Evolutionary conservation across 2,329 filamentous ascomycete genomes (phyloP).

Genomic region (Eurotiales sp.): DNA sequence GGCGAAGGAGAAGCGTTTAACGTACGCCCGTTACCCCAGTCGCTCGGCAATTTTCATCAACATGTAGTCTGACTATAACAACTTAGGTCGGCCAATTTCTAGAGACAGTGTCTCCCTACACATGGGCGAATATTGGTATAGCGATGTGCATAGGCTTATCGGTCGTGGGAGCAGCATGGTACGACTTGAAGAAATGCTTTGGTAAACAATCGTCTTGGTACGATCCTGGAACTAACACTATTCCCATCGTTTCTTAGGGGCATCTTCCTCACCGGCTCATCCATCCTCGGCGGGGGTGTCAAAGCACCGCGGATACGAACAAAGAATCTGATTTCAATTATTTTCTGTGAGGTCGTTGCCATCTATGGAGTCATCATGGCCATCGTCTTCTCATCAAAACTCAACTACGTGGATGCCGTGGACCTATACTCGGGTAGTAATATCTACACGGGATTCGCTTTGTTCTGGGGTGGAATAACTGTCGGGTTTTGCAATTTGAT

Average conservation of each 20-base stretch:
- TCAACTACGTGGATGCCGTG: conserved; percentile 62
- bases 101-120: conserved; percentile 88
- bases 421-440: conserved; percentile 69
- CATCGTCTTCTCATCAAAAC: conserved; percentile 92
- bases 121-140: conserved; percentile 88
- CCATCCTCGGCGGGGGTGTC: conserved; percentile 94
- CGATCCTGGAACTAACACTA: conserved; percentile 4
- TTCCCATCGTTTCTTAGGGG: conserved; percentile 60
- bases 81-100: conserved; percentile 83
- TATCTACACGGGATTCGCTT: conserved; percentile 90
- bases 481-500: conserved; percentile 95
- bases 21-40: conserved; percentile 50
- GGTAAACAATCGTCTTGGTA: background rate
- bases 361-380: conserved; percentile 99
- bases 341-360: conserved; percentile 99
- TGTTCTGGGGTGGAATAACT: conserved; percentile 94
- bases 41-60: background rate
- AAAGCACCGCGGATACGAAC: conserved; percentile 96
- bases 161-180: conserved; percentile 97
- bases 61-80: conserved; percentile 19
- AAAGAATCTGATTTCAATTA: conserved; percentile 99
- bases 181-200: conserved; percentile 25
- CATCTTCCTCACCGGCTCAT: conserved; percentile 97
- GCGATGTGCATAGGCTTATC: conserved; percentile 92
- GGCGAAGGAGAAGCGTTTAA: conserved; percentile 95